Percentiles rank a stretch among this genome's conserved stretches.
Evolutionary conservation across 1,284 basidiomycete species (phyloP).

Genomic region (Boletus chippewaensis): DNA sequence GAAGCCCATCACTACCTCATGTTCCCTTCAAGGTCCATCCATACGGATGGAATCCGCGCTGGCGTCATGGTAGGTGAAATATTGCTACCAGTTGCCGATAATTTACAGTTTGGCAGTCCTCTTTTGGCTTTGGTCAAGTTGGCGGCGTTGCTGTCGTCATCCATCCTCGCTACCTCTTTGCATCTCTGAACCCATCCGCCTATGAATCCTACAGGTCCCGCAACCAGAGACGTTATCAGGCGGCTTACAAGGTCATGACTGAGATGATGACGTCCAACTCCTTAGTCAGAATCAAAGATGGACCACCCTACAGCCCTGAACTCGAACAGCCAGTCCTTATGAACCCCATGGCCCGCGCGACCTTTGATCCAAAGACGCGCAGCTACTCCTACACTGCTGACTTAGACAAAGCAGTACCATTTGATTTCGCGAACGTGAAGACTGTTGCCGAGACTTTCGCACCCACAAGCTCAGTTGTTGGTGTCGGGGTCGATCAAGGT

Average conservation of each 20-base stretch:
- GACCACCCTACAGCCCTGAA: constrained; percentile 85
- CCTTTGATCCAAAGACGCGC: constrained; percentile 77
- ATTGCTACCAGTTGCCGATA: background rate
- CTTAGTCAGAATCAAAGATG: constrained; percentile 93
- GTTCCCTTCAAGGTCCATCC: constrained; percentile 95
- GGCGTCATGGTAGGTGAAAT: constrained; percentile 68
- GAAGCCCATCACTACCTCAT: constrained; percentile 86
- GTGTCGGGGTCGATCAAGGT: constrained; percentile 87
- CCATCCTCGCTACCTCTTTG: constrained; percentile 89
- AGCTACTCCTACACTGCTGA: constrained; percentile 75
- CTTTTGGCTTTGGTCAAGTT: constrained; percentile 99
- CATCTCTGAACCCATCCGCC: constrained; percentile 64
- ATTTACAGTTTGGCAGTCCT: constrained; percentile 52
- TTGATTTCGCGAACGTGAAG: constrained; percentile 64
- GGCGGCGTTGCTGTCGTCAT: constrained; percentile 88
- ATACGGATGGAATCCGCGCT: constrained; percentile 87
- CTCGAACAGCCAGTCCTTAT: constrained; percentile 85
- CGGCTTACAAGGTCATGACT: constrained; percentile 90
- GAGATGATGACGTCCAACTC: constrained; percentile 92
- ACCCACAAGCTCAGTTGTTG: constrained; percentile 43
- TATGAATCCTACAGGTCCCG: constrained; percentile 73
- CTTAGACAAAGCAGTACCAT: constrained; percentile 46
- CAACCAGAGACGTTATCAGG: constrained; percentile 64
- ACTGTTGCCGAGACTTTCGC: constrained; percentile 53
- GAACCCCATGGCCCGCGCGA: constrained; percentile 88